These are phyloP conservation scores for Kregervanrija pseudodelftensis DNA, from an alignment of 805 yeast genomes.

Conservation along the genomic window DNA sequence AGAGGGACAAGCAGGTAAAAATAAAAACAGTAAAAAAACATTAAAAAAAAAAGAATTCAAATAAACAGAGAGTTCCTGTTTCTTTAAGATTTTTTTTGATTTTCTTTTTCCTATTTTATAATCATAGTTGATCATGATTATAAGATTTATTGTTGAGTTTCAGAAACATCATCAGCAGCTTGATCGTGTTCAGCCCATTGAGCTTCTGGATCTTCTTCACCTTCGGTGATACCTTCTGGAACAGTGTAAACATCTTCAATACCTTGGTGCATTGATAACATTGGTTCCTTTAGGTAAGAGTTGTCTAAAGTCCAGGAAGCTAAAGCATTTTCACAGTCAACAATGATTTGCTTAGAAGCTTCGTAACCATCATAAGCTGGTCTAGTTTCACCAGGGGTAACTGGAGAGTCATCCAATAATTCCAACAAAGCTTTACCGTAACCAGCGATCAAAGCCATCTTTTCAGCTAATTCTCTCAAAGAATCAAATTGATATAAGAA, in stretches of 20 bases:
- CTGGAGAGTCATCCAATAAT: conserved; percentile 92
- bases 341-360: conserved; percentile 94
- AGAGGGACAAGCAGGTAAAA: background rate
- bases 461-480: conserved; percentile 89
- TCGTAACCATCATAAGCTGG: conserved; percentile 98
- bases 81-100: too few species aligned
- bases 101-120: too few species aligned
- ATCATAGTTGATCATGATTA: too few species aligned
- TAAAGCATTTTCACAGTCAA: conserved; percentile 92
- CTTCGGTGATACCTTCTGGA: conserved; percentile 47
- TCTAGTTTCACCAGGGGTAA: conserved; percentile 98
- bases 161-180: conserved; percentile 1
- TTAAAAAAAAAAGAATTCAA: background rate
- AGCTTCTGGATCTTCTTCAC: conserved; percentile 27
- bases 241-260: conserved; percentile 49
- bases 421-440: conserved; percentile 97
- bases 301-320: conserved; percentile 95
- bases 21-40: background rate
- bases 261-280: conserved; percentile 55
- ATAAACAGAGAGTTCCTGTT: background rate
- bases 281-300: conserved; percentile 83
- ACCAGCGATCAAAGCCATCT: conserved; percentile 94
- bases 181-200: conserved; percentile 11
- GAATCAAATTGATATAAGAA: conserved; percentile 96
- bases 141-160: too few species aligned